Evolutionary conservation across 2,329 filamentous ascomycete genomes (phyloP), one percentile per base, ranked within the genome.

Genomic region (Pseudofabraea citricarpa): DNA sequence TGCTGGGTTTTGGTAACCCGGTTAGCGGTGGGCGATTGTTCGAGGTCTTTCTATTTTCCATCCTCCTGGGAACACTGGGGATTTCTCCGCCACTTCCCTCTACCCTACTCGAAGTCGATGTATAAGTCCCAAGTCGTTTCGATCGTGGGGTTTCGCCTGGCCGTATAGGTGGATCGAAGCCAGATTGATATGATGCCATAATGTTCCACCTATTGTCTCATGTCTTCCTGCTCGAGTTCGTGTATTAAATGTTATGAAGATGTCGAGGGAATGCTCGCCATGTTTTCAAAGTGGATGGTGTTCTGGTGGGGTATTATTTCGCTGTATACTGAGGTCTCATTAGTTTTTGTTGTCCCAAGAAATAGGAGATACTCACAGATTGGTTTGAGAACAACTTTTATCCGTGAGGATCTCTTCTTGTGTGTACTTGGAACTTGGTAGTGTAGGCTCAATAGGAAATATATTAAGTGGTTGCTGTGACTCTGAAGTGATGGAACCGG

Each of bases 131-230:
- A 22, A 54, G 36, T 41, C 55, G 59, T 47, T 55, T 58, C 13
- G 57, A 52, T 44, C 62, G 55, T 51, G 58, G 52, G 40, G 61
- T 57, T 37, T 71, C 67, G 27, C 59, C 59, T 51, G 68, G 64
- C 46, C 66, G 63, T 45, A 63, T 55, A 10, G 66, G 67, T 39
- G 69, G 60, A 45, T 69, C 66, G 52, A 64, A 66, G 44, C 63
- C 64, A 48, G 58, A 59, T 56, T 62, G 64, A 43, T 64, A 58
- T 55, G 68, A 66, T 60, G 68, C 66, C 70, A 73, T 73, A 49
- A 45, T 66, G 47, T 56, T 55, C 44, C 46, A 40, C 44, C 52
- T 49, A 41, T 36, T 48, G 36, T 39, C 41, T n/a, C 53, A 56
- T 57, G 44, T 46, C 48, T 44, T 44, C 40, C 24, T 32, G 31